A percentile compares a stretch with the other conserved stretches of the same genome.
Conservation (phyloP, 352 stramenopile species). For the Thalassiosira gravida region DNA sequence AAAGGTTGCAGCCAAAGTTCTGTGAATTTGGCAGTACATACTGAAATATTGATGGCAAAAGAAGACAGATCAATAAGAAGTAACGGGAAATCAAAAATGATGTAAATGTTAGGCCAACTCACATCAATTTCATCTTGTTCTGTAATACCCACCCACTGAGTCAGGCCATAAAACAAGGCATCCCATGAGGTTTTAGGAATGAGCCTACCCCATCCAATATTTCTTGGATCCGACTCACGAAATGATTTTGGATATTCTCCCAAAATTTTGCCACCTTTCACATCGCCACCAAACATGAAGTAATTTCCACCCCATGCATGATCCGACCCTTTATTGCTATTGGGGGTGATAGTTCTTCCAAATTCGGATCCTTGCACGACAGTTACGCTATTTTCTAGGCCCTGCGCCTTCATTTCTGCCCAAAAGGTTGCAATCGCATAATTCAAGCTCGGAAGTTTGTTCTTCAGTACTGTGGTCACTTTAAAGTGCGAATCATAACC, state of each 20-base stretch:
- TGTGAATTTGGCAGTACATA: constrained; percentile 49
- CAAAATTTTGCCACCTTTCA: constrained; percentile 71
- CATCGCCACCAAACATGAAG: constrained; percentile 67
- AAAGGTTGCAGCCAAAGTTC: constrained; percentile 57
- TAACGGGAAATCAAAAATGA: too few species aligned
- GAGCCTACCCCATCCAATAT: constrained; percentile 57
- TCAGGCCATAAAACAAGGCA: constrained; percentile 43
- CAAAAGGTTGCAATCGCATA: constrained; percentile 64
- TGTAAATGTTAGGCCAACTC: too few species aligned
- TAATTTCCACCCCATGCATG: constrained; percentile 69
- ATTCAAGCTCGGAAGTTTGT: constrained; percentile 69
- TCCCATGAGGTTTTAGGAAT: constrained; percentile 71
- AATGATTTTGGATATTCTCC: constrained; percentile 75
- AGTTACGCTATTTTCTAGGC: constrained; percentile 50
- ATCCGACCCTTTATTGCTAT: constrained; percentile 68
- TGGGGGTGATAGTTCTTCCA: constrained; percentile 74
- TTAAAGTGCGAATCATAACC: constrained; percentile 82
- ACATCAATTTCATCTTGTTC: constrained; percentile 55
- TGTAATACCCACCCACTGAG: constrained; percentile 68
- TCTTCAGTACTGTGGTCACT: constrained; percentile 45
- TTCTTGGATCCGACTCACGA: constrained; percentile 29
- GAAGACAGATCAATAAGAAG: too few species aligned
- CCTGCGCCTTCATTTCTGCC: constrained; percentile 63
- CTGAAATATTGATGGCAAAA: too few species aligned
- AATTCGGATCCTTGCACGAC: constrained; percentile 74